Evolutionary conservation across 768 basidiomycete genomes (phyloP).

Genomic region (Tubosaeta brunneosetosa): DNA sequence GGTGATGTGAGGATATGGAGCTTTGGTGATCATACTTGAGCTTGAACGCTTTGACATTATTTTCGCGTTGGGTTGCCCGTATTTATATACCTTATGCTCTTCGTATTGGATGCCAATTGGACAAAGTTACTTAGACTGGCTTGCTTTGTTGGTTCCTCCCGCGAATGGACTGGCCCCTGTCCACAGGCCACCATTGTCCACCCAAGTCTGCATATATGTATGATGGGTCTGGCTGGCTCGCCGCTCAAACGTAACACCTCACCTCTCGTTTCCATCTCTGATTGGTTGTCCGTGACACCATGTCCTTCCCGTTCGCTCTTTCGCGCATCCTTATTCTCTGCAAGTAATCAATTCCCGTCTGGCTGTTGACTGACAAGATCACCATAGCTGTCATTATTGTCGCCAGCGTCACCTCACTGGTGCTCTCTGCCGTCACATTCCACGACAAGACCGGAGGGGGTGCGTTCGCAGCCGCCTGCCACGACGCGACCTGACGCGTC

Average conservation of each 20-base stretch:
- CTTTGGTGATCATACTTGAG: constrained; percentile 39
- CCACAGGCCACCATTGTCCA: constrained; percentile 12
- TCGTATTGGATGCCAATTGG: too few relatives aligned
- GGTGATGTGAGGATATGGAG: constrained; percentile 84
- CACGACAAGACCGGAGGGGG: constrained; percentile 20
- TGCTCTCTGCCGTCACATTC: constrained; percentile 16
- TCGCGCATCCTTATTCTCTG: constrained; percentile 18
- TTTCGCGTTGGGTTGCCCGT: background rate
- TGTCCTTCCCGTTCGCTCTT: constrained; percentile 24
- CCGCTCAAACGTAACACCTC: background rate
- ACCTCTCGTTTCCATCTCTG: constrained; percentile 1
- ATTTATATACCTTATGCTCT: too few relatives aligned
- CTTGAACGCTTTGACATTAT: background rate
- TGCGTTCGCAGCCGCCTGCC: constrained; percentile 5
- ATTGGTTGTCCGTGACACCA: constrained; percentile 23
- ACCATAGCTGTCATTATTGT: constrained; percentile 14
- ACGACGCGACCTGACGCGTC: background rate
- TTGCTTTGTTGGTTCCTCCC: background rate
- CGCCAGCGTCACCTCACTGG: constrained; percentile 9
- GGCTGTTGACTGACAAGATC: background rate
- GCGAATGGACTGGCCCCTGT: constrained; percentile 3
- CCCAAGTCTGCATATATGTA: constrained; percentile 7
- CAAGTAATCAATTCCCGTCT: constrained; percentile 5
- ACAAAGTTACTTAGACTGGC: too few relatives aligned
- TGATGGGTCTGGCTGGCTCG: constrained; percentile 4